A percentile compares a stretch with the other conserved stretches of the same genome.
Conservation (phyloP, 768 basidiomycete genomes). For the Boletus subcaerulescens region DNA sequence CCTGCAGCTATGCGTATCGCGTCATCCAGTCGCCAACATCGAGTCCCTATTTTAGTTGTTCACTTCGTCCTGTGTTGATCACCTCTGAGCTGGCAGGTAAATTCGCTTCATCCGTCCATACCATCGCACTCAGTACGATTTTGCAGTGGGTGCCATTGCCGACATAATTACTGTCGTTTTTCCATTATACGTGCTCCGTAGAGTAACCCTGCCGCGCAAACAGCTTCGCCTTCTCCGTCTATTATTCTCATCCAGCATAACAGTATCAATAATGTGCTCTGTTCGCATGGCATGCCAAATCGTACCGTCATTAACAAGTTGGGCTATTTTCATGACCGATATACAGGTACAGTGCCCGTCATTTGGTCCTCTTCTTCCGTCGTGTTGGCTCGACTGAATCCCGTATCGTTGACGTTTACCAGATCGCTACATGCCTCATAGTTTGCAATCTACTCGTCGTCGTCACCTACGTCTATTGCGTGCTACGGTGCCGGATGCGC, state of each 20-base stretch:
- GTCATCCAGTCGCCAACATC: neutral
- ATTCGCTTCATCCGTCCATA: neutral
- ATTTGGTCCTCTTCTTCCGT: neutral
- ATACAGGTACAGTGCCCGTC: constrained; percentile 5
- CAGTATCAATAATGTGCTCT: neutral
- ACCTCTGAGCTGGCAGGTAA: constrained; percentile 9
- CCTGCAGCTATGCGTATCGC: neutral
- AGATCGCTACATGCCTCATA: constrained; percentile 17
- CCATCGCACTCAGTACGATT: neutral
- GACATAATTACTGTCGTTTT: neutral
- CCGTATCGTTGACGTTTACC: neutral
- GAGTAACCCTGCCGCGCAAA: neutral
- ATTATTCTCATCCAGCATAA: constrained; percentile 3
- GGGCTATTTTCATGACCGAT: constrained; percentile 1
- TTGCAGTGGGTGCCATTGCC: neutral
- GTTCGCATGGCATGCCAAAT: neutral
- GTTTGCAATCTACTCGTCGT: constrained; percentile 25
- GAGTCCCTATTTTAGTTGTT: neutral
- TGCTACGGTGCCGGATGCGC: constrained; percentile 1
- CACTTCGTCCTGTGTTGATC: neutral
- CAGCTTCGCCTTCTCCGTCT: constrained; percentile 11
- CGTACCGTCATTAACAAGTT: neutral
- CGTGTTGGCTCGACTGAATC: too few species aligned
- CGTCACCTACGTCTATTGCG: constrained; percentile 25
- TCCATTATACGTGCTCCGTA: constrained; percentile 10